Base-by-base conservation (phyloP, 2,329 filamentous ascomycete species). In the Ceratocystis diversiconidia region DNA sequence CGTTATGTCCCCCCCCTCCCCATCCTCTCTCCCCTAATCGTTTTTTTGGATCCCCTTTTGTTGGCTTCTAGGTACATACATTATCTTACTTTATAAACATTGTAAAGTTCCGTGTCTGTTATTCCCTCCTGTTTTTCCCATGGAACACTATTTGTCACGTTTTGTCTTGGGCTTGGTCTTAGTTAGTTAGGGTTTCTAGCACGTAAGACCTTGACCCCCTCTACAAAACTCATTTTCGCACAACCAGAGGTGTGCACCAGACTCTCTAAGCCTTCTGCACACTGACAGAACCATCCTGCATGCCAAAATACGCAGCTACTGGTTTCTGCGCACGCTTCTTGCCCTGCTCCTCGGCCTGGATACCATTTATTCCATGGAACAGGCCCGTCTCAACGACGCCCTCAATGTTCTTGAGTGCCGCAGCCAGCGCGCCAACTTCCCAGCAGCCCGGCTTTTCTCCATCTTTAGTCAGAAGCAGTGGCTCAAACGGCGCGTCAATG, bases 361-460 rank as follows among this genome's bases (percentile, higher is more conserved):
- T 78, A 0, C 92, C 92, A 68, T 92, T 92, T 71, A 85, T 73
- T 2, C 92, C 92, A 52, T 85, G 84, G 78, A 99, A 99, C 59
- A 99, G 81, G 15, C 94, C 94, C 32, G 95, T 92, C 73, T 96
- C 94, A 64, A 96, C 79, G 7, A 99, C 90, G 62, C 94, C 94
- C 46, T 66, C 63, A 1, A 88, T 86, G 69, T 96, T 88, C 69
- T 80, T 79, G 74, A 95, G 90, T 25, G 68, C 72, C 97, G 86
- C 71, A 83, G 82, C 69, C 44, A 69, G 65, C 3, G 81, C 80
- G 6, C 89, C 87, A 62, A 99, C 68, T 70, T 71, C 68, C 83
- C 79, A 70, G 80, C 68, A 50, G 73, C 77, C 80, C 15, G 76
- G 75, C 2, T 72, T 73, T 62, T 77, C 72, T 8, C 79, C 69